Percentiles rank a stretch among this genome's conserved stretches.
Evolutionary conservation across 192 early-diverging fungal species (phyloP).

Genomic region (Lobosporangium transversale): DNA sequence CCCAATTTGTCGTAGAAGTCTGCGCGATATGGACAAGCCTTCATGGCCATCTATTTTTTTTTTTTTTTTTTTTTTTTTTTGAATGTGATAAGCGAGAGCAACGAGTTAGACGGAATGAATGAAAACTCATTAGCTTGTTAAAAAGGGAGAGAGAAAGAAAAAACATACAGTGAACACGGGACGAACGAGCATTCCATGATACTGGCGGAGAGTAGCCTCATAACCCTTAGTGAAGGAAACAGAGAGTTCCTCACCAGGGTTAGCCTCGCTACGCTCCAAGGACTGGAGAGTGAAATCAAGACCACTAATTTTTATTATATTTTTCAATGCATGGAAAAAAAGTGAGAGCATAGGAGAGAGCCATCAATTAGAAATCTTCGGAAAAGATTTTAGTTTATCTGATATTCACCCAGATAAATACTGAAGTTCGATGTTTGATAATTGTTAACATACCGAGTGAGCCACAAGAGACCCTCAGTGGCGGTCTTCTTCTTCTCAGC

Average conservation of each 20-base stretch:
- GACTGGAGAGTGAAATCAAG: constrained; percentile 82
- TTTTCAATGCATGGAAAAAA: no score
- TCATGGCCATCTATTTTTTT: constrained; percentile 80
- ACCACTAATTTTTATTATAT: constrained; percentile 64
- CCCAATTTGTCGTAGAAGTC: constrained; percentile 91
- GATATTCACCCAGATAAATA: not conserved
- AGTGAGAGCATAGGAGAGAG: no score
- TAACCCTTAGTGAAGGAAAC: constrained; percentile 81
- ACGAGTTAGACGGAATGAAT: no score
- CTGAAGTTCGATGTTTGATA: not conserved
- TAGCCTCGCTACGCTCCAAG: constrained; percentile 66
- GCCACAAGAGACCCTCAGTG: constrained; percentile 93
- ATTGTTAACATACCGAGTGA: constrained; percentile 73
- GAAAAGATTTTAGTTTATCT: not conserved
- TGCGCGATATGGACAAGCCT: constrained; percentile 88
- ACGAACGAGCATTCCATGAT: constrained; percentile 75
- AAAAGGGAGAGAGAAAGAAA: no score
- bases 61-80: no score
- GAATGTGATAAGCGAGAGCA: no score
- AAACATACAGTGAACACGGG: constrained; percentile 71
- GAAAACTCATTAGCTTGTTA: no score
- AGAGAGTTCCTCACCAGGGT: constrained; percentile 68
- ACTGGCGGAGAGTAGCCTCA: constrained; percentile 71
- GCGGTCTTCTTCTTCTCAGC: constrained; percentile 86
- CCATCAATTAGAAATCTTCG: not conserved